Conservation (phyloP, 177 flowering plant genomes). For the Vitis hybrid region DNA sequence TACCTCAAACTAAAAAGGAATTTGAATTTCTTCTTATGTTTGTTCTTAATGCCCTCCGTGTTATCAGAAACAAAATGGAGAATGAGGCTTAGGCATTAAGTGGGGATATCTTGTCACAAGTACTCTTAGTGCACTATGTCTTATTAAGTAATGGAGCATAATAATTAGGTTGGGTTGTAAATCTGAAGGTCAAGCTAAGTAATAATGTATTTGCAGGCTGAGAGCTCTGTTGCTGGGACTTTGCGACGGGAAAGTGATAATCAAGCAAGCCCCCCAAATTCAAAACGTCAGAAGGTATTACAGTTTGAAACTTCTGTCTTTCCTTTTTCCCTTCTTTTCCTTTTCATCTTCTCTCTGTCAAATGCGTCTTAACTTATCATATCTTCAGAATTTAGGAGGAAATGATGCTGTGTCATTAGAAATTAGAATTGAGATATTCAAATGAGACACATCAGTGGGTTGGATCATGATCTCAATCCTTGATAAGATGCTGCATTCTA, state of each 20-base stretch:
- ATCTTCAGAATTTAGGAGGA: not conserved
- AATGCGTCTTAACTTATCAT: not conserved
- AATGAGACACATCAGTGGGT: no score
- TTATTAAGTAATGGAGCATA: no score
- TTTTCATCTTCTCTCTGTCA: not conserved
- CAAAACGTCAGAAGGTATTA: slow-evolving; percentile 64
- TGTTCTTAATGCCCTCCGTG: not conserved
- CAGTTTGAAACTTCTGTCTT: not conserved
- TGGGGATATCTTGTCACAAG: no score
- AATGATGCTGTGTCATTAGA: no score
- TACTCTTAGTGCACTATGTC: no score
- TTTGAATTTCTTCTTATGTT: not conserved
- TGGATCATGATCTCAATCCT: no score
- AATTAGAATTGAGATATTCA: no score
- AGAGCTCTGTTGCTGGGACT: slow-evolving; percentile 28
- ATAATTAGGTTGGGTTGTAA: not conserved
- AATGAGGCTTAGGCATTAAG: not conserved
- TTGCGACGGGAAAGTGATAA: slow-evolving; percentile 28
- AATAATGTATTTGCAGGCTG: slow-evolving; percentile 35
- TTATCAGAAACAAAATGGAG: not conserved
- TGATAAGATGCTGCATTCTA: no score
- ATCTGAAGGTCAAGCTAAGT: slow-evolving; percentile 5
- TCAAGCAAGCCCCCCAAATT: slow-evolving; percentile 31
- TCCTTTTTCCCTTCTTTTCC: not conserved
- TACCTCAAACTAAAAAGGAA: not conserved